These are phyloP conservation scores for Dioscorea cayenensis DNA, from an alignment of 116 monocot species.

Conservation along the genomic window DNA sequence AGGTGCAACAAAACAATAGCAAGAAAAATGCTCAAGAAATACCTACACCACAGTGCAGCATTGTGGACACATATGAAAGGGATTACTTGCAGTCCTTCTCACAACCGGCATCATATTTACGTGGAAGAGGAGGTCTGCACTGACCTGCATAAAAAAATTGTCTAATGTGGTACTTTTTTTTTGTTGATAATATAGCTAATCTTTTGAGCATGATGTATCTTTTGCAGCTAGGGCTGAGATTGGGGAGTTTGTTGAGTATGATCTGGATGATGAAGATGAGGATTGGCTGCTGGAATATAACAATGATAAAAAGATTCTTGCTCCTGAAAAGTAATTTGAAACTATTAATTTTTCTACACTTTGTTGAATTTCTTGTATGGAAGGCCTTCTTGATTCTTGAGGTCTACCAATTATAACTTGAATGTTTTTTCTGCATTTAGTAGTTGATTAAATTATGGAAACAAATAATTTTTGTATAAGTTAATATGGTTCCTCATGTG, in stretches of 20 bases:
- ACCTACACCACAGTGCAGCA: conserved; percentile 52
- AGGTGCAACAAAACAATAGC: conserved; percentile 23
- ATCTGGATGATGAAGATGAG: conserved; percentile 95
- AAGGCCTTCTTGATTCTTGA: neutral
- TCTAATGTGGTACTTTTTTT: neutral
- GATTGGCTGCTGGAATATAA: conserved; percentile 91
- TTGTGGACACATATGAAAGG: conserved; percentile 61
- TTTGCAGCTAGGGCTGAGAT: conserved; percentile 84
- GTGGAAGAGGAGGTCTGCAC: conserved; percentile 58
- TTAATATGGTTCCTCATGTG: too few relatives aligned
- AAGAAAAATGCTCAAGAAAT: conserved; percentile 49
- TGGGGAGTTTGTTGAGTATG: conserved; percentile 96
- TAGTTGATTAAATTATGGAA: neutral
- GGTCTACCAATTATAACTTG: neutral
- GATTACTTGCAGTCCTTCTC: conserved; percentile 49
- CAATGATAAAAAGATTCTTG: conserved; percentile 67
- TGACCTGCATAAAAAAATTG: too few relatives aligned
- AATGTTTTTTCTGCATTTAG: neutral
- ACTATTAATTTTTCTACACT: neutral
- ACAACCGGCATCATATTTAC: conserved; percentile 59
- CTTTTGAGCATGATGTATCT: neutral
- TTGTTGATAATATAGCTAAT: neutral
- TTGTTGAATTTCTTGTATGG: neutral
- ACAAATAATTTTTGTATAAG: too few relatives aligned
- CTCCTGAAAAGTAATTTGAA: conserved; percentile 67